Percentiles rank a stretch among this genome's conserved stretches.
phyloP scores from a whole-genome alignment of 2,329 filamentous ascomycete genomes.

The Penicillium sp. region DNA sequence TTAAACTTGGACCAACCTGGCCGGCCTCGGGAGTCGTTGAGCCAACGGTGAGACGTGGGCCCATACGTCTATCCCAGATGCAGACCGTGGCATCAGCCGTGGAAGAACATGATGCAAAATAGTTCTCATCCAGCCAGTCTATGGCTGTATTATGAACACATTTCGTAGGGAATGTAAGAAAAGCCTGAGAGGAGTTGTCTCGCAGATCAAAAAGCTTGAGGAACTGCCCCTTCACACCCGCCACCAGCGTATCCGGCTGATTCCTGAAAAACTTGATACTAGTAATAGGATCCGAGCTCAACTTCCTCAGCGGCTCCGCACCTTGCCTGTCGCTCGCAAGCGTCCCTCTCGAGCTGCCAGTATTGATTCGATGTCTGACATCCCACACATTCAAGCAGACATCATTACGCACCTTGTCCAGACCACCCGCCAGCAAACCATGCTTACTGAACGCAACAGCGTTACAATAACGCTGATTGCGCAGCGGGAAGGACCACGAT shows the following conservation, averaged over 20 bases:
- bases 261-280: conserved; percentile 62
- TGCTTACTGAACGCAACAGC: conserved; percentile 58
- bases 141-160: conserved; percentile 63
- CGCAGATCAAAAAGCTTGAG: conserved; percentile 61
- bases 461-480: conserved; percentile 62
- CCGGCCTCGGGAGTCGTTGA: conserved; percentile 31
- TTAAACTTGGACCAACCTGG: conserved; percentile 51
- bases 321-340: conserved; percentile 25
- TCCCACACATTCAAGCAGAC: conserved; percentile 64
- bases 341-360: conserved; percentile 27
- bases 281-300: conserved; percentile 59
- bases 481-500: conserved; percentile 53
- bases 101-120: conserved; percentile 57
- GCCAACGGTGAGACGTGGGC: conserved; percentile 34
- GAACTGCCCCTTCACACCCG: conserved; percentile 58
- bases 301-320: conserved; percentile 53
- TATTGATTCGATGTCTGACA: conserved; percentile 46
- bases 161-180: conserved; percentile 51
- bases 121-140: conserved; percentile 62
- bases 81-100: conserved; percentile 56
- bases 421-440: conserved; percentile 57
- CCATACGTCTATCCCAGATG: conserved; percentile 59
- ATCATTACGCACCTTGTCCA: conserved; percentile 62
- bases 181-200: conserved; percentile 38
- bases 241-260: conserved; percentile 58